phyloP scores from a whole-genome alignment of 192 early-diverging fungal species.

The Jimgerdemannia lactiflua region DNA sequence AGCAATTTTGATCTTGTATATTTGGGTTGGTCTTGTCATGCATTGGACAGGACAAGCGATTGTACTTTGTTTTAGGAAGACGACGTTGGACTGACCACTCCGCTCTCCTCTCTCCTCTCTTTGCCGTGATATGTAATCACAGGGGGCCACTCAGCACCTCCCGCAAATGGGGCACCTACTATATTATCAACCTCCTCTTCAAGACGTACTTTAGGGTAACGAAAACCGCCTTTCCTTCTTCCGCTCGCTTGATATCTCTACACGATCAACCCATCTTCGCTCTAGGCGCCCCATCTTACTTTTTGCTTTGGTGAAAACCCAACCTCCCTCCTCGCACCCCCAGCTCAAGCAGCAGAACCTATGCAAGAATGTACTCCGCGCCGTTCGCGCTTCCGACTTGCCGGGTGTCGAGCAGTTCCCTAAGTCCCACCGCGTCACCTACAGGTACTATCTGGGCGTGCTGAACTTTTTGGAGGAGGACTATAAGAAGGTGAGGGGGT shows the following conservation, averaged over 20 bases:
- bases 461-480: slow-evolving; percentile 84
- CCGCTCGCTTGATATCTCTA: too few relatives aligned
- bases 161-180: slow-evolving; percentile 93
- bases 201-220: slow-evolving; percentile 81
- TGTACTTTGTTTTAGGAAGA: slow-evolving; percentile 2
- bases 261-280: too few relatives aligned
- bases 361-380: slow-evolving; percentile 78
- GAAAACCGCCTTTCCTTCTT: too few relatives aligned
- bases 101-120: neutral
- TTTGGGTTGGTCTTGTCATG: too few relatives aligned
- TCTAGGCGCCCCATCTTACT: too few relatives aligned
- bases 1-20: neutral
- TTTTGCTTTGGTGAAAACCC: slow-evolving; percentile 5
- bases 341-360: slow-evolving; percentile 77
- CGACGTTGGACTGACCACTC: neutral
- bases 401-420: slow-evolving; percentile 77
- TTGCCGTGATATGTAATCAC: too few relatives aligned
- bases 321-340: neutral
- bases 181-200: slow-evolving; percentile 82
- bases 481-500: slow-evolving; percentile 53
- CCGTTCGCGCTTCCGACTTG: slow-evolving; percentile 67
- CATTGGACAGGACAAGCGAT: neutral
- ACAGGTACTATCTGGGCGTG: slow-evolving; percentile 83
- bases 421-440: slow-evolving; percentile 81
- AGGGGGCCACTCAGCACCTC: slow-evolving; percentile 36